Percentiles rank a stretch among this genome's conserved stretches.
These are phyloP conservation scores for Hyaloscypha variabilis DNA, from an alignment of 495 filamentous ascomycete species.

Conservation along the genomic window DNA sequence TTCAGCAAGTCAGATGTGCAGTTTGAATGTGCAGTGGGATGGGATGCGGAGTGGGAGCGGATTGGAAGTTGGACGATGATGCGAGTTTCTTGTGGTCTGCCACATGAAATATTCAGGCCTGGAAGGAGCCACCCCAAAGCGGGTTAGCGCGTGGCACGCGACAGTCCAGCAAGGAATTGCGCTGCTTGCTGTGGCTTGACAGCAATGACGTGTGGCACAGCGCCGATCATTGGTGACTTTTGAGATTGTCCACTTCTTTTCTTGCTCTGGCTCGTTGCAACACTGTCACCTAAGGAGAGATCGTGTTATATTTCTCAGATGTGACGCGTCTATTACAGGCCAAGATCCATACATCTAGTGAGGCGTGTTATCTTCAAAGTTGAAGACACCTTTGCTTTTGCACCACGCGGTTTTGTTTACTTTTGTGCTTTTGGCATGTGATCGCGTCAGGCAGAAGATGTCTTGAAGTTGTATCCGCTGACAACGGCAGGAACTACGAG, in stretches of 20 bases:
- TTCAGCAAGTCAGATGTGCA: not conserved
- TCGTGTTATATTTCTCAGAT: not conserved
- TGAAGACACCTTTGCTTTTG: slow-evolving; percentile 13
- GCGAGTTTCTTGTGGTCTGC: slow-evolving; percentile 11
- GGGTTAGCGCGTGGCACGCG: slow-evolving; percentile 18
- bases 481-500: not conserved
- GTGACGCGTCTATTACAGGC: not conserved
- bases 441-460: slow-evolving; percentile 25
- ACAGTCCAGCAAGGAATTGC: not conserved
- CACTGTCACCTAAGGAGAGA: not conserved
- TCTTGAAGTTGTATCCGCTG: slow-evolving; percentile 17
- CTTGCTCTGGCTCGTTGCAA: not conserved
- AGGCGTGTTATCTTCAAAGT: slow-evolving; percentile 14
- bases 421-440: slow-evolving; percentile 25
- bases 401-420: slow-evolving; percentile 13
- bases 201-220: slow-evolving; percentile 8
- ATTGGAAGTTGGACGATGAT: slow-evolving; percentile 13
- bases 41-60: slow-evolving; percentile 7
- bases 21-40: slow-evolving; percentile 12
- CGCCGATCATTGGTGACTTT: not conserved
- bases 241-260: no score
- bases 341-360: not conserved
- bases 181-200: not conserved
- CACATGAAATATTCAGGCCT: slow-evolving; percentile 21
- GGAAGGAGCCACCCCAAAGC: slow-evolving; percentile 21